Evolutionary conservation across 2,329 filamentous ascomycete genomes (phyloP), one percentile per base, ranked within the genome.

Genomic region (Nigrospora oryzae): DNA sequence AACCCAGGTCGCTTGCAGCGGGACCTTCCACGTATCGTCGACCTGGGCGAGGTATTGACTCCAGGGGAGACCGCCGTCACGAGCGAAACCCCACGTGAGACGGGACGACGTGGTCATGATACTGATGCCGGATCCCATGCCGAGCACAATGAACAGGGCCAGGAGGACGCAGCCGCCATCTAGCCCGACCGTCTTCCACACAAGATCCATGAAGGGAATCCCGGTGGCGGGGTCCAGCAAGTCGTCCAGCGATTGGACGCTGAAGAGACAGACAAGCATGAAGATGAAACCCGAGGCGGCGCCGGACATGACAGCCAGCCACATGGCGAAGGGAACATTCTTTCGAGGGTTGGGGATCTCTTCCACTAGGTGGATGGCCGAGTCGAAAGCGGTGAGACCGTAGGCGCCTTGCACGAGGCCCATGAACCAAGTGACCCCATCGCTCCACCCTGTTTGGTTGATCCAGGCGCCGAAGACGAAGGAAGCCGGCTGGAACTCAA

Each of bases 351-450:
- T 59, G 1, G 75, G 74, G 2, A 79, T 74, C 52, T 79, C 75
- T 50, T 79, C 75, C 2, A 75, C 70, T 64, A 79, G 70, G 54
- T 80, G 76, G 34, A 79, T 76, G 32, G 76, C 75, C 0, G 75
- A 72, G 52, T 80, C 76, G 49, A 79, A 79, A 2, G 75, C 75
- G 0, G 73, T 77, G 14, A 77, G 58, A 2, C 73, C 75, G 44
- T 79, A 79, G 0, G 75, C 75, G 2, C 73, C 70, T 50, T 79
- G 75, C 0, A 79, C 65, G 2, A 80, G 67, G 4, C 76, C 76
- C 0, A 71, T 69, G 50, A 80, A 79, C 73, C 74, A 79, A n/a
- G 70, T 69, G 0, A 79, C 69, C 1, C 74, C 74, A 37, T 75
- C 66, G 2, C 62, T 57, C 75, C 75, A 79, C n/a, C 74, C 68